Conservation (phyloP, 192 early-diverging fungal genomes). For the Paraglomus occultum region DNA sequence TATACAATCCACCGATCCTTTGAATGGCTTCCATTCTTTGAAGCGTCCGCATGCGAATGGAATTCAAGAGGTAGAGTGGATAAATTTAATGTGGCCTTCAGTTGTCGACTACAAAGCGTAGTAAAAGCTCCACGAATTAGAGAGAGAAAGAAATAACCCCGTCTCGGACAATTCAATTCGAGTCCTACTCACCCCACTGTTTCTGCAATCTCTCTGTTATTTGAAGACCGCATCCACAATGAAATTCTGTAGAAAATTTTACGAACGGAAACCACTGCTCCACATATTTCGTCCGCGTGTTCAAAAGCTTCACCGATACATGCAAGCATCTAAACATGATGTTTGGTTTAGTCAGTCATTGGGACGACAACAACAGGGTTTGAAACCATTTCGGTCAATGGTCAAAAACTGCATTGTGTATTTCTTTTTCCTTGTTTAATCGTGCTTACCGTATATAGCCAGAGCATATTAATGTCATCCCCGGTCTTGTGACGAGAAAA, state of each 20-base stretch:
- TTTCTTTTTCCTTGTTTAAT: too few species aligned
- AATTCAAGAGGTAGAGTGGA: conserved; percentile 50
- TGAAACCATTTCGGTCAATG: too few species aligned
- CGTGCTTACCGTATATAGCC: conserved; percentile 85
- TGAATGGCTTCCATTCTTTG: conserved; percentile 29
- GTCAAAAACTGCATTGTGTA: too few species aligned
- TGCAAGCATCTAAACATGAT: conserved; percentile 67
- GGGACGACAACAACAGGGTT: too few species aligned
- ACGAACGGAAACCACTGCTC: conserved; percentile 84
- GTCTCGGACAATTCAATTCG: not conserved
- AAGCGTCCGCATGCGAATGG: conserved; percentile 50
- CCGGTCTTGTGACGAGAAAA: conserved; percentile 67
- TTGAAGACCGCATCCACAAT: conserved; percentile 74
- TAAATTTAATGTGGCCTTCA: conserved; percentile 52
- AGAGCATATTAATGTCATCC: conserved; percentile 76
- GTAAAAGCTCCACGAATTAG: not conserved
- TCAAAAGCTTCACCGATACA: conserved; percentile 88
- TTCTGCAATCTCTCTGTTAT: conserved; percentile 47
- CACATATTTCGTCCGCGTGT: conserved; percentile 77
- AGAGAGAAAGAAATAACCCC: not conserved
- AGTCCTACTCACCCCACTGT: conserved; percentile 51
- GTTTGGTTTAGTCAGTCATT: too few species aligned
- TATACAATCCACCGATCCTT: conserved; percentile 8
- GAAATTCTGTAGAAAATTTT: conserved; percentile 80
- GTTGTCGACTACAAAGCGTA: conserved; percentile 52